Conservation (phyloP, 208 protist genomes). For the Balamuthia mandrillaris region DNA sequence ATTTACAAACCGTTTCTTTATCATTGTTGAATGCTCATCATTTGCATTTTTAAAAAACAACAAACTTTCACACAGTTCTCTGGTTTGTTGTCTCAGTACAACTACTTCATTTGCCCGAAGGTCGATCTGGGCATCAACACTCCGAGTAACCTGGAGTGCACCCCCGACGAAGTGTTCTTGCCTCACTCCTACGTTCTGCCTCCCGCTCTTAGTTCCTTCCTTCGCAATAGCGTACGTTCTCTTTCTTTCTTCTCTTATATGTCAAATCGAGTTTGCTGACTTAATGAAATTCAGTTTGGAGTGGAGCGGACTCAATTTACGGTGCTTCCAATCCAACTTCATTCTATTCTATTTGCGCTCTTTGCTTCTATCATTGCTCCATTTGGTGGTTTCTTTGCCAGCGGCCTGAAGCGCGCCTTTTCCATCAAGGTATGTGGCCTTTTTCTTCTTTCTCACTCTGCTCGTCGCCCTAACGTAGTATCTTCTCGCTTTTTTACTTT, state of each 20-base stretch:
- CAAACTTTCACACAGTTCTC: slow-evolving; percentile 42
- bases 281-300: too few species aligned
- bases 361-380: slow-evolving; percentile 94
- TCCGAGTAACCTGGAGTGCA: not conserved
- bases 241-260: too few species aligned
- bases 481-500: too few species aligned
- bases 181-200: too few species aligned
- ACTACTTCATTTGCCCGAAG: slow-evolving; percentile 47
- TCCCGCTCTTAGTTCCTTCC: too few species aligned
- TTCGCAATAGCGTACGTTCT: too few species aligned
- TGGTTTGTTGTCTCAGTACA: slow-evolving; percentile 38
- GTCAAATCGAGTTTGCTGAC: too few species aligned
- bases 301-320: too few species aligned
- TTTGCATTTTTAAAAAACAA: not conserved
- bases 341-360: slow-evolving; percentile 87
- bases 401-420: slow-evolving; percentile 94
- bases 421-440: slow-evolving; percentile 75
- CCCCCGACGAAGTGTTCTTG: too few species aligned
- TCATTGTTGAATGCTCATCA: not conserved
- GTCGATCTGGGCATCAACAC: slow-evolving; percentile 35
- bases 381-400: slow-evolving; percentile 97
- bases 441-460: too few species aligned
- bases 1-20: too few species aligned
- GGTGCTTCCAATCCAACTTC: slow-evolving; percentile 83
- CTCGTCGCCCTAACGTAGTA: too few species aligned